Base-by-base conservation (phyloP, 208 protist species). In the Leishmania arabica region DNA sequence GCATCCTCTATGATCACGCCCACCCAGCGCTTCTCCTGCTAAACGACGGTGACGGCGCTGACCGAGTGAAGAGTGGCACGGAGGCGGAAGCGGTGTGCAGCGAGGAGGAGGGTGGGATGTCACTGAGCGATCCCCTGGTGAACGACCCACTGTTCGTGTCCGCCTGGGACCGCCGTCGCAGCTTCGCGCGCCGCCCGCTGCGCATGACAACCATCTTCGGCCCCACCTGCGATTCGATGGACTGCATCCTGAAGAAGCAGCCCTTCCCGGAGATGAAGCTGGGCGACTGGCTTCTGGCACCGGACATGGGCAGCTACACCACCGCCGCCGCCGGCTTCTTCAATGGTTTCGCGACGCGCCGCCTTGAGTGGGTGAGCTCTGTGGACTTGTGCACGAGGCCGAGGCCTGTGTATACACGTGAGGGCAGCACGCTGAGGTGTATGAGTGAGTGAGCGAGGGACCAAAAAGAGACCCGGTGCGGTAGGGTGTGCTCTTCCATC, bases 271-370 rank as follows among this genome's bases (percentile, higher is more conserved):
- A 95, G 83, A 88, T 95, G 84, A 75, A 85, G 40, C 66, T 96
- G 21, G 95, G 94, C 15, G 95, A 98, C 78, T 98, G 91, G 91
- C 80, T 98, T 40, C 72, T 96, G 62, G 91, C 77, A 58, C 83
- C 86, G 19, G 84, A 95, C 82, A 96, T 98, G 84, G 95, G 95
- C 60, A 95, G 93, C 72, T 98, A 98, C 86, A 98, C 95, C 6
- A 89, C 80, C 17, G 89, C 95, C 11, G 94, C 92, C 42, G 85
- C 83, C 0, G 90, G 89, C 75, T 34, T 83, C 31, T 98, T 98
- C 87, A 98, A 98, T 82, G 95, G 95, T 54, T 96, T 97, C 80
- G 49, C 77, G 47, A 95, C 90, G 42, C 85, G 75, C n/a, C 88
- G 87, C 56, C 60, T 69, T 27, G 89, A 91, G 78, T 92, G 80